Percentiles rank a stretch among this genome's conserved stretches.
phyloP scores from a whole-genome alignment of 2,329 filamentous ascomycete species.

The Neurospora sp. region DNA sequence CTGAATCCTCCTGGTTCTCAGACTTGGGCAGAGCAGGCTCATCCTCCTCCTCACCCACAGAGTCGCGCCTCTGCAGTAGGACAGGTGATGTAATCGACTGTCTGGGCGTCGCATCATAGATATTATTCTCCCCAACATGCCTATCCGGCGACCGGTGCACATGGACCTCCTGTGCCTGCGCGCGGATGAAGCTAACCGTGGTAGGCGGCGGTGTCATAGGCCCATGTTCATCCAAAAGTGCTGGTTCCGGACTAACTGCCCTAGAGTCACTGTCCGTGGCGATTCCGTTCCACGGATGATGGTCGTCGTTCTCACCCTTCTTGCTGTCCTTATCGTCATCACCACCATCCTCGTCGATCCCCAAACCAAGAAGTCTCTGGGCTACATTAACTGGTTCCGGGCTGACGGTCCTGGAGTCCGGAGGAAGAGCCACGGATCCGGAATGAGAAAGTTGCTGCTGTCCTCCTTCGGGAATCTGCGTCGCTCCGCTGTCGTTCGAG shows the following conservation, averaged over 20 bases:
- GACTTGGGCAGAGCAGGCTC: neutral
- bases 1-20: neutral
- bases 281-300: neutral
- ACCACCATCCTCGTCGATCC: neutral
- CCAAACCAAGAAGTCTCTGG: neutral
- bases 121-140: slow-evolving; percentile 19
- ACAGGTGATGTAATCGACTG: slow-evolving; percentile 11
- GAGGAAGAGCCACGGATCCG: neutral
- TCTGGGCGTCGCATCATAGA: slow-evolving; percentile 25
- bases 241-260: slow-evolving; percentile 13
- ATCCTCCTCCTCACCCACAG: neutral
- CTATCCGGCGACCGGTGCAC: neutral
- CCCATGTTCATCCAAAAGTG: neutral
- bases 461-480: slow-evolving; percentile 6
- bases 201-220: neutral
- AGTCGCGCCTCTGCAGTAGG: neutral
- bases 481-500: slow-evolving; percentile 1
- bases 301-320: neutral
- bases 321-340: neutral
- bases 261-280: neutral
- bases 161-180: slow-evolving; percentile 11
- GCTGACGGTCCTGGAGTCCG: slow-evolving; percentile 11
- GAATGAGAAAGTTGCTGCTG: neutral
- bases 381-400: slow-evolving; percentile 11
- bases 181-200: slow-evolving; percentile 7